These are phyloP conservation scores for Nitzschia palea DNA, from an alignment of 108 stramenopile genomes.

Conservation along the genomic window DNA sequence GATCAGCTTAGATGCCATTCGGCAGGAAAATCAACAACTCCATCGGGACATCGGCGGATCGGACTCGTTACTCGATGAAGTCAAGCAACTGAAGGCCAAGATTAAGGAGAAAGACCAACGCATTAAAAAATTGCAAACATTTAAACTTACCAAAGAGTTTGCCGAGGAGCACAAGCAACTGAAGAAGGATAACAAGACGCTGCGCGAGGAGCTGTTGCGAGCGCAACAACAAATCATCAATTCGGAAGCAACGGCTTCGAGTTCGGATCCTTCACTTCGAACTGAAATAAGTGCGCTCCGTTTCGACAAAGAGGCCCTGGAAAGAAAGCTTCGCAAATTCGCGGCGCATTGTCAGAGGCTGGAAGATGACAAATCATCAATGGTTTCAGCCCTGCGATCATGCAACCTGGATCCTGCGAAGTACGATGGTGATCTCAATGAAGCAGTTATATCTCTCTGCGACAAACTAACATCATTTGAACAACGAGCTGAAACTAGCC, in stretches of 20 bases:
- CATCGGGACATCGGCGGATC: neutral
- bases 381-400: conserved; percentile 43
- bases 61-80: conserved; percentile 3
- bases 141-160: conserved; percentile 75
- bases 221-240: conserved; percentile 18
- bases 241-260: conserved; percentile 1
- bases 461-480: conserved; percentile 64
- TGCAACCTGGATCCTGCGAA: conserved; percentile 35
- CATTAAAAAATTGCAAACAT: conserved; percentile 78
- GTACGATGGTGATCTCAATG: conserved; percentile 51
- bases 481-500: conserved; percentile 53
- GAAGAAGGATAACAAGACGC: conserved; percentile 63
- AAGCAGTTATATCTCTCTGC: conserved; percentile 58
- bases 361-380: conserved; percentile 70
- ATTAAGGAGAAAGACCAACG: conserved; percentile 63
- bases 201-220: conserved; percentile 37
- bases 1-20: conserved; percentile 17
- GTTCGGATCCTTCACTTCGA: conserved; percentile 21
- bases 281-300: conserved; percentile 51
- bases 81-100: conserved; percentile 46
- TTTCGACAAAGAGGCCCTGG: conserved; percentile 71
- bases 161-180: conserved; percentile 68
- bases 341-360: conserved; percentile 69
- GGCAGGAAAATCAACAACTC: conserved; percentile 30
- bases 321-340: conserved; percentile 80